Evolutionary conservation across 345 rosid genomes (phyloP).

Genomic region (Conringia planisiliqua): DNA sequence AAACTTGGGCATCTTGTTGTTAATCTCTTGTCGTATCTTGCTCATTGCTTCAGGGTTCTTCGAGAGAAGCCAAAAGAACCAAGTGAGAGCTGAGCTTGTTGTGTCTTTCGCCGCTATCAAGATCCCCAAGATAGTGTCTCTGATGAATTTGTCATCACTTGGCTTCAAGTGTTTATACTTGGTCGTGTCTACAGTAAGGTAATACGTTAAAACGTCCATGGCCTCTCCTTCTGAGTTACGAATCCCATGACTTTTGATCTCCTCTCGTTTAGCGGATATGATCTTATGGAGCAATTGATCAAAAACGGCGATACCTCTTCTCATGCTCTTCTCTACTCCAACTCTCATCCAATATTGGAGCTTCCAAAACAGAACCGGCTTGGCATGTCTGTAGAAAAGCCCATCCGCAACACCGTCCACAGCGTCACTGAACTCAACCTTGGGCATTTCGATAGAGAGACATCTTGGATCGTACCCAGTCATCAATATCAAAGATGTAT

Average conservation of each 20-base stretch:
- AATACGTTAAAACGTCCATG: constrained; percentile 35
- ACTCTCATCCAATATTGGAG: constrained; percentile 28
- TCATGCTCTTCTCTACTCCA: constrained; percentile 39
- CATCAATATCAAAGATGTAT: constrained; percentile 33
- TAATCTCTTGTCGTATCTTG: constrained; percentile 43
- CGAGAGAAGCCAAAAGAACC: constrained; percentile 50
- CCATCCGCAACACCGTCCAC: constrained; percentile 30
- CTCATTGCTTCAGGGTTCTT: constrained; percentile 32
- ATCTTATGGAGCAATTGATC: background rate
- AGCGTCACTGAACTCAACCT: constrained; percentile 22
- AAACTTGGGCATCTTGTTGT: background rate
- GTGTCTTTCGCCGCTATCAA: constrained; percentile 44
- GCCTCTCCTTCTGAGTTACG: constrained; percentile 6
- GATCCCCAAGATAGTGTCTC: constrained; percentile 40
- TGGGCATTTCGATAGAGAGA: constrained; percentile 32
- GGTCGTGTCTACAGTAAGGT: constrained; percentile 14
- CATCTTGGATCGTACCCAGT: constrained; percentile 40
- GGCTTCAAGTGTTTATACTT: background rate
- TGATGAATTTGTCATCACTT: constrained; percentile 34
- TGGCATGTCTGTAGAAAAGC: constrained; percentile 5
- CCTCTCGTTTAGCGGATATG: constrained; percentile 30
- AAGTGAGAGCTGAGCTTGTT: constrained; percentile 28
- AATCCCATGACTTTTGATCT: background rate
- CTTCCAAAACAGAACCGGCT: constrained; percentile 35
- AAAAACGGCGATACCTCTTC: constrained; percentile 2